phyloP scores from a whole-genome alignment of 768 basidiomycete species.

The Pleurotus platypus region DNA sequence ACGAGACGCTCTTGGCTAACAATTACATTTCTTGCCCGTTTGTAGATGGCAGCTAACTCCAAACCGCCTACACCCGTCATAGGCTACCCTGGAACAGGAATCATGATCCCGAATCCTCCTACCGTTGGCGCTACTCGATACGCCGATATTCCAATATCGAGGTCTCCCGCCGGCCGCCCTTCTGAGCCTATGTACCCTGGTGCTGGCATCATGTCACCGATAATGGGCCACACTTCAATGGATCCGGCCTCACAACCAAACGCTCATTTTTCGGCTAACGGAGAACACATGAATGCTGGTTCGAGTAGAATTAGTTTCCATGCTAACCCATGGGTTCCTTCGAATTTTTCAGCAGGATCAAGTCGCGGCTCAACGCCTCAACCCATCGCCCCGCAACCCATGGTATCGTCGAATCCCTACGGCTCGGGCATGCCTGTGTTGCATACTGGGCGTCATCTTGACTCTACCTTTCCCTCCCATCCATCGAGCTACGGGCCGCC shows the following conservation, averaged over 20 bases:
- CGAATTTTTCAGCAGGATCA: not conserved
- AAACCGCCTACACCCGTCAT: slow-evolving; percentile 1
- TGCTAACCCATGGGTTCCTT: slow-evolving; percentile 1
- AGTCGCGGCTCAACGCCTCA: not conserved
- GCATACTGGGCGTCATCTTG: not conserved
- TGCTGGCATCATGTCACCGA: slow-evolving; percentile 16
- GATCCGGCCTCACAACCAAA: not conserved
- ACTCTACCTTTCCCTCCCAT: not conserved
- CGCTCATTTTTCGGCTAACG: not conserved
- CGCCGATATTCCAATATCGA: not conserved
- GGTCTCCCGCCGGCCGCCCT: not conserved
- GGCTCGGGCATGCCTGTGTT: not conserved
- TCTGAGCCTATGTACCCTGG: slow-evolving; percentile 13
- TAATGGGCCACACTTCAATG: not conserved
- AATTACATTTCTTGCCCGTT: not conserved
- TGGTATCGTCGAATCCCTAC: not conserved
- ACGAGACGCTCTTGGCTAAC: not conserved
- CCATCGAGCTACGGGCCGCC: too few relatives aligned
- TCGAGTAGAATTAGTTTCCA: slow-evolving; percentile 6
- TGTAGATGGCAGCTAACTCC: not conserved
- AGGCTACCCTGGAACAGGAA: not conserved
- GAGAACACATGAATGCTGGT: not conserved
- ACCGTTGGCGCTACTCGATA: not conserved
- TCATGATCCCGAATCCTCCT: not conserved
- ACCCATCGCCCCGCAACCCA: not conserved